A percentile compares a stretch with the other conserved stretches of the same genome.
These are phyloP conservation scores for Termitomyces sp. DNA, from an alignment of 768 basidiomycete genomes.

Conservation along the genomic window DNA sequence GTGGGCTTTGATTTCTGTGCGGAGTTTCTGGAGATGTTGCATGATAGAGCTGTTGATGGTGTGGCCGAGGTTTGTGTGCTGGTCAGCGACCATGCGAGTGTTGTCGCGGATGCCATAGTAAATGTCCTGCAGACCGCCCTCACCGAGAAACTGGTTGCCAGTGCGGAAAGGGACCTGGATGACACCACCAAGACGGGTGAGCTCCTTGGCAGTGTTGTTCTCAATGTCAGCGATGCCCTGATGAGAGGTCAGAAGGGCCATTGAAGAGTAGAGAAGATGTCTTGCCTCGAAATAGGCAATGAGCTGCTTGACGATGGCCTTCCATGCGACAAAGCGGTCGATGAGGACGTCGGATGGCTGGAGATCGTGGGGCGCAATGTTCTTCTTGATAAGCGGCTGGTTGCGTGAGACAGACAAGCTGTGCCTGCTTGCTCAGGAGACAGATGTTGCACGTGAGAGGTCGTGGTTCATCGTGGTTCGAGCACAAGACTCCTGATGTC, in stretches of 20 bases:
- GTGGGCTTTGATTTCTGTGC: constrained; percentile 95
- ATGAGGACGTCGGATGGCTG: constrained; percentile 95
- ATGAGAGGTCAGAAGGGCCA: not conserved
- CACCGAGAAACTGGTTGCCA: constrained; percentile 98
- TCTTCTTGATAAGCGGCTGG: constrained; percentile 93
- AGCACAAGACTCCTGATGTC: not conserved
- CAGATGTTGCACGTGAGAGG: constrained; percentile 68
- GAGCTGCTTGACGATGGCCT: constrained; percentile 94
- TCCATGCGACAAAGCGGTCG: constrained; percentile 93
- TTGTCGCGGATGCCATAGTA: constrained; percentile 93
- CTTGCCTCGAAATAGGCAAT: constrained; percentile 80
- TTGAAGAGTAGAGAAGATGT: not conserved
- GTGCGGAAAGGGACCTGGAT: constrained; percentile 96
- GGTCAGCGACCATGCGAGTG: constrained; percentile 90
- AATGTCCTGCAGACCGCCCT: constrained; percentile 94
- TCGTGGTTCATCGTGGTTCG: constrained; percentile 30
- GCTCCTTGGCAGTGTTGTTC: constrained; percentile 89
- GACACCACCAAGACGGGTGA: constrained; percentile 90
- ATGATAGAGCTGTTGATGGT: constrained; percentile 98
- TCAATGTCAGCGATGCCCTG: constrained; percentile 79
- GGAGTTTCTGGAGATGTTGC: constrained; percentile 95
- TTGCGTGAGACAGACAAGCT: constrained; percentile 75
- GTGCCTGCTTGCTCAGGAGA: constrained; percentile 49
- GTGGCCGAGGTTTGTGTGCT: constrained; percentile 92
- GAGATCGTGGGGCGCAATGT: constrained; percentile 85